Base-by-base conservation (phyloP, 345 rosid species). In the Theobroma cacao region DNA sequence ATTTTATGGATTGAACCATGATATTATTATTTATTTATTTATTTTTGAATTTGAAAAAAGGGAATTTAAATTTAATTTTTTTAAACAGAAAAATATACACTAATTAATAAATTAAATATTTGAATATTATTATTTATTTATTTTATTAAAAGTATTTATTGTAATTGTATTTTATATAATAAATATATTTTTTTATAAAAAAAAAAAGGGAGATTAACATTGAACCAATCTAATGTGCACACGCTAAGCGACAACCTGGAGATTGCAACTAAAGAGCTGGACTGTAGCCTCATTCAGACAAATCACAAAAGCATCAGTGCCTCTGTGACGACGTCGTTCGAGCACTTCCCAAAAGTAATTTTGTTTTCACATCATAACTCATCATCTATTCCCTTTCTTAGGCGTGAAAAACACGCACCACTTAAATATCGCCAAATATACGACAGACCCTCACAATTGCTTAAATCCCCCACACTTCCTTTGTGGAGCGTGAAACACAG, bases 181-280 rank as follows among this genome's bases (percentile, higher is more conserved):
- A n/a, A n/a, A n/a, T n/a, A n/a, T n/a, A n/a, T 56, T 50, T 1
- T 50, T 15, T 50, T 50, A 10, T 5, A 17, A 50, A 18, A 1
- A 50, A 18, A 50, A 3, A 17, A 62, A 0, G 7, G 31, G 0
- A 62, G 4, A 20, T 5, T 62, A 3, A 62, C 6, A 63, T 7
- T 8, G 24, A 34, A 33, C 26, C 68, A 34, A 18, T 34, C 24
- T 0, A 20, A 4, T 34, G 8, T 33, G 5, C 12, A 33, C 43
- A 75, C 38, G 55, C 33, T 76, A 64, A 22, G 34, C 41, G 62
- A 76, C 72, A 76, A 63, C 79, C 72, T 64, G 79, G 72, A 48
- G 47, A 76, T 63, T 36, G 71, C 72, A 31, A 52, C 48, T 10
- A 36, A 45, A 58, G 66, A 59, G 77, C 77, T 40, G 56, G 69